phyloP scores from a whole-genome alignment of 306 rosid genomes.

The Fagus sylvatica region DNA sequence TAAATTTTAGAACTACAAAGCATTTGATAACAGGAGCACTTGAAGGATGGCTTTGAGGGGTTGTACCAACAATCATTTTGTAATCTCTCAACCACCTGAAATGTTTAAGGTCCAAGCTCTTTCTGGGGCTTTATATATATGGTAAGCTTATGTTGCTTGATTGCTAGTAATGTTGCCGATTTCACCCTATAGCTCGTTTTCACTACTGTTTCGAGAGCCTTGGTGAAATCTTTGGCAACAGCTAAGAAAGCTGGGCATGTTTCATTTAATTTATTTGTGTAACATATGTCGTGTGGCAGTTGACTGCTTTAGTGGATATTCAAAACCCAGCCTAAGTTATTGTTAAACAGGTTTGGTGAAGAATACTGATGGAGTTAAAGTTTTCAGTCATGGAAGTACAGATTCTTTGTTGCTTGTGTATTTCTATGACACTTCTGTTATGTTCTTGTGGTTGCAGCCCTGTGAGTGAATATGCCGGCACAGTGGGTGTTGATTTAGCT shows the following conservation, averaged over 20 bases:
- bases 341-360: background rate
- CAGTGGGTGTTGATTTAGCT: constrained; percentile 69
- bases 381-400: background rate
- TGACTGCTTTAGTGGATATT: background rate
- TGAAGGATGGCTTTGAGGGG: background rate
- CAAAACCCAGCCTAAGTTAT: background rate
- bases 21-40: background rate
- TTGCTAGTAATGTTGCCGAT: background rate
- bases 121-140: background rate
- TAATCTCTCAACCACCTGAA: background rate
- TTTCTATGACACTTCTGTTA: constrained; percentile 14
- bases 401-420: background rate
- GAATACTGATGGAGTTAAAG: background rate
- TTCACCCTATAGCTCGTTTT: background rate
- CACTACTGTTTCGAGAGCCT: background rate
- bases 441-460: constrained; percentile 56
- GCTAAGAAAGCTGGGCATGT: background rate
- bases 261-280: background rate
- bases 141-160: background rate
- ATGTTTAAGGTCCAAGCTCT: background rate
- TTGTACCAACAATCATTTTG: background rate
- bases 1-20: background rate
- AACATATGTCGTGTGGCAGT: background rate
- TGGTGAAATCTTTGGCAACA: background rate
- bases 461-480: constrained; percentile 71